phyloP scores from a whole-genome alignment of 495 filamentous ascomycete genomes.

The Penicillium desertorum region DNA sequence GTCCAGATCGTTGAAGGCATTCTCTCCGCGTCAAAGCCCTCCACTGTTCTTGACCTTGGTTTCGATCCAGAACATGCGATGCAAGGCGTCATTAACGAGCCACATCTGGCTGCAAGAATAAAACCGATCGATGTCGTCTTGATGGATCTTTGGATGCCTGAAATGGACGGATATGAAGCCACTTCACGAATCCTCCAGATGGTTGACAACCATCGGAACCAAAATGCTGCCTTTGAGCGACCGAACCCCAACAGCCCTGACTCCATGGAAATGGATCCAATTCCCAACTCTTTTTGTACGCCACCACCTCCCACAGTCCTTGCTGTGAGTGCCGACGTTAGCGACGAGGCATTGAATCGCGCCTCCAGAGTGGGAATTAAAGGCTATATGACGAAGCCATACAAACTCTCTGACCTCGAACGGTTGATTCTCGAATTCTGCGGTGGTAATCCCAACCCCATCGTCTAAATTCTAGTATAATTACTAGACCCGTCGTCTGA shows the following conservation, averaged over 20 bases:
- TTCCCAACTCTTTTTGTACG: background rate
- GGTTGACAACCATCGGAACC: constrained; percentile 37
- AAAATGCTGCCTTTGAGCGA: constrained; percentile 14
- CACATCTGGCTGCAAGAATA: constrained; percentile 20
- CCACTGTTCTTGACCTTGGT: background rate
- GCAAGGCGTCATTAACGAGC: constrained; percentile 11
- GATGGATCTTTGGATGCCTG: constrained; percentile 88
- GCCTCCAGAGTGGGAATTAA: constrained; percentile 70
- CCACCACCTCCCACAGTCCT: constrained; percentile 52
- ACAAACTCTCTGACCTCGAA: constrained; percentile 70
- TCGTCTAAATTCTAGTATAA: background rate
- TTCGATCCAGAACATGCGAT: background rate
- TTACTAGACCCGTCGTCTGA: background rate
- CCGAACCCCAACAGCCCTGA: constrained; percentile 9
- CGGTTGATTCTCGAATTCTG: constrained; percentile 65
- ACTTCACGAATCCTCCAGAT: constrained; percentile 63
- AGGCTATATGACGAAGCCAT: constrained; percentile 79
- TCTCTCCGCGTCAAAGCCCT: constrained; percentile 28
- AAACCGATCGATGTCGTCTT: constrained; percentile 64
- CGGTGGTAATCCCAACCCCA: constrained; percentile 18
- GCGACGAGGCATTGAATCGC: constrained; percentile 61
- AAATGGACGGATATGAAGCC: constrained; percentile 80
- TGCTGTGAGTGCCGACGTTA: constrained; percentile 77
- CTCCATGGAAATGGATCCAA: constrained; percentile 28
- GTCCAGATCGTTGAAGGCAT: constrained; percentile 60